Evolutionary conservation across 306 rosid genomes (phyloP).

Genomic region (Prinsepia uniflora): DNA sequence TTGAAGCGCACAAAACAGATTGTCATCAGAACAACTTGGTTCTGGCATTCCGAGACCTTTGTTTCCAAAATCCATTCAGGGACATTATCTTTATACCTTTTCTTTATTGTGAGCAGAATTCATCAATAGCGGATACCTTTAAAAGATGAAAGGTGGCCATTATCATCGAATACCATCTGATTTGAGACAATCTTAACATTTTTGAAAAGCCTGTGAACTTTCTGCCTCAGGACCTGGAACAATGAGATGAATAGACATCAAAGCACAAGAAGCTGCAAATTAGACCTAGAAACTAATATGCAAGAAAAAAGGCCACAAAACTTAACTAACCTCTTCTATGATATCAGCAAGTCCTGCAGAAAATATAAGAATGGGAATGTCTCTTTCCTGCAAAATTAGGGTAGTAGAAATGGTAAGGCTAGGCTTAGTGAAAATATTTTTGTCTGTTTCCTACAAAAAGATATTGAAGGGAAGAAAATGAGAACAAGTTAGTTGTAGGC

Average conservation of each 20-base stretch:
- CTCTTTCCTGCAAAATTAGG: conserved; percentile 54
- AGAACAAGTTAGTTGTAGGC: neutral
- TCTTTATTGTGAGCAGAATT: neutral
- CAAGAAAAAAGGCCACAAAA: conserved; percentile 17
- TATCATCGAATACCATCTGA: conserved; percentile 70
- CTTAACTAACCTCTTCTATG: conserved; percentile 75
- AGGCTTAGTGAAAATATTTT: neutral
- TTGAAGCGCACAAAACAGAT: neutral
- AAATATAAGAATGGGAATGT: conserved; percentile 82
- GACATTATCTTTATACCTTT: neutral
- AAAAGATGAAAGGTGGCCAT: conserved; percentile 60
- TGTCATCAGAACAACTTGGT: neutral
- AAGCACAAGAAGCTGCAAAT: conserved; percentile 17
- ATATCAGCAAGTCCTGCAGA: conserved; percentile 96
- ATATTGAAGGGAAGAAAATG: neutral
- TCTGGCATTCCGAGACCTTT: neutral
- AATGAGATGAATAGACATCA: conserved; percentile 14
- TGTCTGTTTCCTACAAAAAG: neutral
- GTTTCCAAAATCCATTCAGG: neutral
- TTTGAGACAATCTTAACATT: conserved; percentile 82
- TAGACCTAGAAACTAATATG: conserved; percentile 14
- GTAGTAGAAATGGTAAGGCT: neutral
- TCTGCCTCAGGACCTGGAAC: conserved; percentile 75
- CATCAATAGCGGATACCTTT: conserved; percentile 50
- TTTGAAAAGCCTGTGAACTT: conserved; percentile 70